phyloP scores from a whole-genome alignment of 306 rosid genomes.

The Ziziphus jujuba region DNA sequence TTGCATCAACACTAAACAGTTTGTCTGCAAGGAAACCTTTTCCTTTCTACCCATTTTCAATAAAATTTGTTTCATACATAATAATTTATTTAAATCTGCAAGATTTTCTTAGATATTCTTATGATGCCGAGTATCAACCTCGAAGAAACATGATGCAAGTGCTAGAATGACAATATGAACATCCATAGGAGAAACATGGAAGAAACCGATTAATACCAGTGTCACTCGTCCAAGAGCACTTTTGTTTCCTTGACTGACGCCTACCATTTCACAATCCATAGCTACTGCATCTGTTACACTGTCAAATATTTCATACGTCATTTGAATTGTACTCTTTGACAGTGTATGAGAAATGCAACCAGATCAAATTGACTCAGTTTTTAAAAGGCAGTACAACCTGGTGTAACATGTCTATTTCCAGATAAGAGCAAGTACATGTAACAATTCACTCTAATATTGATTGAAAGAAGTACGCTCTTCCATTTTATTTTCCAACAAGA shows the following conservation, averaged over 20 bases:
- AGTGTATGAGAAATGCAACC: neutral
- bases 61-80: no score
- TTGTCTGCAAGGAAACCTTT: no score
- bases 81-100: neutral
- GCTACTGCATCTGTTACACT: slow-evolving; percentile 84
- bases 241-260: slow-evolving; percentile 84
- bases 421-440: neutral
- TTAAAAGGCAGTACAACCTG: neutral
- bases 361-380: neutral
- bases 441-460: neutral
- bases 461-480: neutral
- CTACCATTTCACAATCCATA: slow-evolving; percentile 99
- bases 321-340: no score
- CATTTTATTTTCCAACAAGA: neutral
- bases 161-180: slow-evolving; percentile 2
- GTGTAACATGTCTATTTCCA: neutral
- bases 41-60: no score
- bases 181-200: slow-evolving; percentile 12
- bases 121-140: neutral
- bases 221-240: slow-evolving; percentile 95
- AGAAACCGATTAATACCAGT: slow-evolving; percentile 53
- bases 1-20: no score
- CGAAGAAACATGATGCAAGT: neutral
- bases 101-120: neutral
- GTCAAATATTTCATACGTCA: slow-evolving; percentile 43